Conservation (phyloP, 2,329 filamentous ascomycete species). For the Aspergillus aculeatus region DNA sequence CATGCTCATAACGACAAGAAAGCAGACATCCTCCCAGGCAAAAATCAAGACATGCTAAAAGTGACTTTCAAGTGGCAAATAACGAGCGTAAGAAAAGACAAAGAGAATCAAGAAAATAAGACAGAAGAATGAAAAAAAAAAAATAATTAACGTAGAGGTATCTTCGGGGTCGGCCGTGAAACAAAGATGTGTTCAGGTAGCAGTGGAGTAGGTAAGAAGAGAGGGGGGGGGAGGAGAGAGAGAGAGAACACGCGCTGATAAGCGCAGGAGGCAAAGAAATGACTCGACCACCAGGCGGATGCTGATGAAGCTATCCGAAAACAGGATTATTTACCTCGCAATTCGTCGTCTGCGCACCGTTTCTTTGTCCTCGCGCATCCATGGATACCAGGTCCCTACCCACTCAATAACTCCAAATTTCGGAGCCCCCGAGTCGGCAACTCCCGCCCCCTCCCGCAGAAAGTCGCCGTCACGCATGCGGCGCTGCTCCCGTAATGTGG, state of each 20-base stretch:
- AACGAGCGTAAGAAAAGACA: neutral
- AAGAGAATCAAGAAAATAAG: conserved; percentile 14
- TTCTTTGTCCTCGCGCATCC: conserved; percentile 41
- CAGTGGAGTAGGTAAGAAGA: neutral
- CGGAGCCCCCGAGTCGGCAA: conserved; percentile 29
- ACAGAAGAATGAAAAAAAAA: conserved; percentile 15
- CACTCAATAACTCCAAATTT: conserved; percentile 43
- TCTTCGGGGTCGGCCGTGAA: conserved; percentile 16
- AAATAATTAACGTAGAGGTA: conserved; percentile 17
- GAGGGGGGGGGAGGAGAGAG: neutral
- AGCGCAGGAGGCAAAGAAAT: neutral
- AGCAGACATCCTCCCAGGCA: conserved; percentile 7
- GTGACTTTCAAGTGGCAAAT: neutral
- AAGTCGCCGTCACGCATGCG: conserved; percentile 42
- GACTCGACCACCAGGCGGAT: too few species aligned
- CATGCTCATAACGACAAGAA: conserved; percentile 6
- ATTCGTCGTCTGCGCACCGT: conserved; percentile 21
- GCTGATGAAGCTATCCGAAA: neutral
- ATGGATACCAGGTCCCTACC: conserved; percentile 43
- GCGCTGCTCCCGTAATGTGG: conserved; percentile 45
- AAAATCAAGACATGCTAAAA: conserved; percentile 4
- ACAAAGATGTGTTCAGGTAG: neutral
- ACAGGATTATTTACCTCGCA: conserved; percentile 8
- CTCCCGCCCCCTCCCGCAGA: conserved; percentile 31
- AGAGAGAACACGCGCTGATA: neutral